These are phyloP conservation scores for Blastocystis sp. DNA, from an alignment of 352 stramenopile genomes.

Conservation along the genomic window DNA sequence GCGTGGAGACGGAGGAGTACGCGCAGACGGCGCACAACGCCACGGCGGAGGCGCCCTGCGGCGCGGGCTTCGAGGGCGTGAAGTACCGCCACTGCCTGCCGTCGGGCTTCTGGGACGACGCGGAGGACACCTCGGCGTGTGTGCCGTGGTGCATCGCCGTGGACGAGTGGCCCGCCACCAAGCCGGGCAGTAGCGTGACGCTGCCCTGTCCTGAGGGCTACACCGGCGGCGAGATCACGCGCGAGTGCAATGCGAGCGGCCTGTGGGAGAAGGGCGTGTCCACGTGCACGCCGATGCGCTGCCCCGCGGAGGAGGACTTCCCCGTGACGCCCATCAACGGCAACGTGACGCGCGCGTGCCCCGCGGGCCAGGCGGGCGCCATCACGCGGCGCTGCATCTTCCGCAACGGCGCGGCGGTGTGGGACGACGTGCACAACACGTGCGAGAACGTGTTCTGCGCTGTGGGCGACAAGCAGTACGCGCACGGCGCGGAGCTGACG, in stretches of 20 bases:
- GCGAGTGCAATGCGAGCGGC: slow-evolving; percentile 10
- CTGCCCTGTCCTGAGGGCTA: slow-evolving; percentile 31
- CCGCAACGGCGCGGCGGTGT: background rate
- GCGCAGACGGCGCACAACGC: background rate
- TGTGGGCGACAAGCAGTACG: background rate
- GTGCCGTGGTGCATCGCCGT: background rate
- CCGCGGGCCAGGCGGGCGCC: background rate
- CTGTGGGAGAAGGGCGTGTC: slow-evolving; percentile 43
- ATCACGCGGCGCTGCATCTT: slow-evolving; percentile 2
- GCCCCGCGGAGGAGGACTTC: background rate
- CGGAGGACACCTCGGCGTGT: slow-evolving; percentile 19
- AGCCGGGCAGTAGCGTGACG: background rate
- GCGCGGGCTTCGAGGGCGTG: background rate
- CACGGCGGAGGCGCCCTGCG: background rate
- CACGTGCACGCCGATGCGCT: slow-evolving; percentile 29
- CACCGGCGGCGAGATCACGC: slow-evolving; percentile 1
- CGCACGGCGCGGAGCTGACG: background rate
- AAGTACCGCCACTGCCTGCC: background rate
- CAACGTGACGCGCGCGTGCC: background rate
- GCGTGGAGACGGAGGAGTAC: background rate
- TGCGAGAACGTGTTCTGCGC: background rate
- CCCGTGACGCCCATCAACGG: slow-evolving; percentile 4
- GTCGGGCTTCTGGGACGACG: background rate
- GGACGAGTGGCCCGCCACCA: background rate
- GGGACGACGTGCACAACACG: background rate